Conservation (phyloP, 441 rosid species). For the Pelargonium fulgidum region DNA sequence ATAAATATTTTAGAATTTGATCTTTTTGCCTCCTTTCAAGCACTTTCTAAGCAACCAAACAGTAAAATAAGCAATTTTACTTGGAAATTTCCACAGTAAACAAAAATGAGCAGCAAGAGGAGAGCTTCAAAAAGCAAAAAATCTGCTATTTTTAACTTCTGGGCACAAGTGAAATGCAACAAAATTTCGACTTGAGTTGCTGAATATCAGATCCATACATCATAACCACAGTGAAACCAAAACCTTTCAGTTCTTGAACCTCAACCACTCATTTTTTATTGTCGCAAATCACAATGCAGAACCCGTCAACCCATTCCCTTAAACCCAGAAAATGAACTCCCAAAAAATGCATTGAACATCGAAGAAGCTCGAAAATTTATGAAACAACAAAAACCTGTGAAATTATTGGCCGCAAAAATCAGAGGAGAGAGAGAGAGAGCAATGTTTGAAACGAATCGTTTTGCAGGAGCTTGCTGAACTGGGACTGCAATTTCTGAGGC, state of each 20-base stretch:
- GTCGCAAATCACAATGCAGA: slow-evolving; percentile 7
- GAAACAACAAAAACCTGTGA: background rate
- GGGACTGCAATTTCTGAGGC: background rate
- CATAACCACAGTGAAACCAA: background rate
- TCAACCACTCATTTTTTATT: background rate
- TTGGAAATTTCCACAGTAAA: background rate
- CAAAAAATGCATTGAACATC: background rate
- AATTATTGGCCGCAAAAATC: background rate
- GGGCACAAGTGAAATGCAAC: background rate
- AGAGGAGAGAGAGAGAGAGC: background rate
- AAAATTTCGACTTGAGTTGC: background rate
- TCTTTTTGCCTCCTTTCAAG: background rate
- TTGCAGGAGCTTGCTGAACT: background rate
- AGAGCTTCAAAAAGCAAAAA: background rate
- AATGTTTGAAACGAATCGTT: slow-evolving; percentile 7
- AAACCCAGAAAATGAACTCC: background rate
- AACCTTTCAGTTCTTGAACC: background rate
- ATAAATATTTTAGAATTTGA: background rate
- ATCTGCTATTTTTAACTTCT: background rate
- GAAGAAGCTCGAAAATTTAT: background rate
- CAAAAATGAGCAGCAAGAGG: background rate
- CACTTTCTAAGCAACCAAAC: slow-evolving; percentile 18
- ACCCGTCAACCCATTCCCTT: slow-evolving; percentile 1
- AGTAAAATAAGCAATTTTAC: background rate
- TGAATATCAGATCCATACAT: slow-evolving; percentile 7